These are phyloP conservation scores for Pseudonitzschia multiseries DNA, from an alignment of 108 stramenopile genomes.

Conservation along the genomic window DNA sequence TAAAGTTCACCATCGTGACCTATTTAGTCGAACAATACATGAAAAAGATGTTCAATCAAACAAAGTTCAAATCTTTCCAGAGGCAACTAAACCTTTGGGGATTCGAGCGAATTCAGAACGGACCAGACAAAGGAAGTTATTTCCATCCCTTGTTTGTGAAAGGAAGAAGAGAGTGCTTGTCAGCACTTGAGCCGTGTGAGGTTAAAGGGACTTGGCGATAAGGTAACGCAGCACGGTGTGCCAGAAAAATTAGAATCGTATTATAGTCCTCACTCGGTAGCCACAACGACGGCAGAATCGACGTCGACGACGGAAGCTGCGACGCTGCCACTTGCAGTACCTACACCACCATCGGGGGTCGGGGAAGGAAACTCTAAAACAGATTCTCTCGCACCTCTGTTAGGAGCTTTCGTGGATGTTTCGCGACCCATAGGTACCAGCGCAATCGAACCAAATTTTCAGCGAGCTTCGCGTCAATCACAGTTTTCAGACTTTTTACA, in stretches of 20 bases:
- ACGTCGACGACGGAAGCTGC: background rate
- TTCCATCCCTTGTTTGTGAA: conserved; percentile 48
- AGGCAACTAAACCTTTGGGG: conserved; percentile 59
- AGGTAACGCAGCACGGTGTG: background rate
- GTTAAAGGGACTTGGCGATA: background rate
- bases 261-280: background rate
- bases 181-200: conserved; percentile 12
- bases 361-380: background rate
- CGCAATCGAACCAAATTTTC: conserved; percentile 6
- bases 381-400: background rate
- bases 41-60: conserved; percentile 31
- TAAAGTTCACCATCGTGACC: conserved; percentile 27
- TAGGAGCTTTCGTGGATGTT: conserved; percentile 4
- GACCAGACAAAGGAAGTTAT: conserved; percentile 58
- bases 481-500: conserved; percentile 8
- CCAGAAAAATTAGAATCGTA: background rate
- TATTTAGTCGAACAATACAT: conserved; percentile 23
- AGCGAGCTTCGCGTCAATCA: conserved; percentile 4
- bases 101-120: conserved; percentile 43
- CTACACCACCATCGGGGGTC: background rate
- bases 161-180: conserved; percentile 21
- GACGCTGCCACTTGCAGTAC: background rate
- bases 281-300: conserved; percentile 3
- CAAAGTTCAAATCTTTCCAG: conserved; percentile 36
- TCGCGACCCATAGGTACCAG: background rate